These are phyloP conservation scores for Termitomyces sp. DNA, from an alignment of 768 basidiomycete species.

Conservation along the genomic window DNA sequence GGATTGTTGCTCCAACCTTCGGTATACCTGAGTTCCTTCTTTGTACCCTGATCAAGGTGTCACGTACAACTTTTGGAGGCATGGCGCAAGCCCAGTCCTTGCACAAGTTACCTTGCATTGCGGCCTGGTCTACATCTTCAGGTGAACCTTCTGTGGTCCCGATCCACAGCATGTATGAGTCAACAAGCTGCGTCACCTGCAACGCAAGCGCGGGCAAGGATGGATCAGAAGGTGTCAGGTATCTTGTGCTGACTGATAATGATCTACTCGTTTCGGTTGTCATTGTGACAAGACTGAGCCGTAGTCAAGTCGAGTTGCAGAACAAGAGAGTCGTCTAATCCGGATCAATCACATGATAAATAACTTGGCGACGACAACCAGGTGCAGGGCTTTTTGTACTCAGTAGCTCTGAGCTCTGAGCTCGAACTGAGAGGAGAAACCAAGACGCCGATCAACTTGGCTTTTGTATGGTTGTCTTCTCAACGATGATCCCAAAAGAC, in stretches of 20 bases:
- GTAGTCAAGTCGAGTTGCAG: neutral
- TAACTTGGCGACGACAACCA: neutral
- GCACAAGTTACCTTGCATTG: constrained; percentile 50
- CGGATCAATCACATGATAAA: constrained; percentile 1
- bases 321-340: neutral
- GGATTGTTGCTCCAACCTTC: constrained; percentile 30
- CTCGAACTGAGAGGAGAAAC: neutral
- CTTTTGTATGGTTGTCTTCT: neutral
- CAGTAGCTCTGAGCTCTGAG: neutral
- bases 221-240: constrained; percentile 43
- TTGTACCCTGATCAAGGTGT: constrained; percentile 8
- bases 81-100: constrained; percentile 83
- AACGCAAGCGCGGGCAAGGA: constrained; percentile 55
- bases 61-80: constrained; percentile 43
- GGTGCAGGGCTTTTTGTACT: no score
- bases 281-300: constrained; percentile 7
- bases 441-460: neutral
- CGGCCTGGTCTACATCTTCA: constrained; percentile 42
- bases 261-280: constrained; percentile 8
- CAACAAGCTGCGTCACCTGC: constrained; percentile 60
- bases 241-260: constrained; percentile 35
- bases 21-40: constrained; percentile 5
- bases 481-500: neutral
- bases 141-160: constrained; percentile 47
- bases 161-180: constrained; percentile 81